A percentile compares a stretch with the other conserved stretches of the same genome.
Evolutionary conservation across 345 rosid species (phyloP).

Genomic region (Heritiera littoralis): DNA sequence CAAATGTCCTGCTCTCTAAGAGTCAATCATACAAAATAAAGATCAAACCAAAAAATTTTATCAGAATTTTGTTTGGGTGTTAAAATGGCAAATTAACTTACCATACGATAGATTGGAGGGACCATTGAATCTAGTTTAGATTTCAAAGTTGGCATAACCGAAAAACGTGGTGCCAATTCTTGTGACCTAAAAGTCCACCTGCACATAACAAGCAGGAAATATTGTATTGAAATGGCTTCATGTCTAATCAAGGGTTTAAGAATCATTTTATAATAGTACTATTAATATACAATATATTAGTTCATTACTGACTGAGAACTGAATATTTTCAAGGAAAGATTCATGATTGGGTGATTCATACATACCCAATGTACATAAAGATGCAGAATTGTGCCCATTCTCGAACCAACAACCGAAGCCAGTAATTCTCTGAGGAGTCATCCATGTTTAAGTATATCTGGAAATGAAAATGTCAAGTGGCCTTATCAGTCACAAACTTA

Average conservation of each 20-base stretch:
- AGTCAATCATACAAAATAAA: not conserved
- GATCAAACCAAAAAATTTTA: not conserved
- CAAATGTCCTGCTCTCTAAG: not conserved
- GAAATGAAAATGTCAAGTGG: constrained; percentile 21
- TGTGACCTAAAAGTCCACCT: constrained; percentile 97
- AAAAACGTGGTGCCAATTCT: constrained; percentile 74
- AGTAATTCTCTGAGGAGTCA: constrained; percentile 64
- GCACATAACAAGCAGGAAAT: constrained; percentile 15
- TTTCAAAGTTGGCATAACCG: constrained; percentile 76
- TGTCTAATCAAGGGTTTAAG: not conserved
- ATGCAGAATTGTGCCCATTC: constrained; percentile 92
- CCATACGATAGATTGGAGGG: constrained; percentile 83
- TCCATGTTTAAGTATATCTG: constrained; percentile 80
- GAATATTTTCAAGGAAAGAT: not conserved
- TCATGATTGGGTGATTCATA: not conserved
- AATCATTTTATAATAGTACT: not conserved
- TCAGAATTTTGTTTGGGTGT: not conserved
- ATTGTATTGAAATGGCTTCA: not conserved
- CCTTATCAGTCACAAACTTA: constrained; percentile 14
- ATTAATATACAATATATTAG: not conserved
- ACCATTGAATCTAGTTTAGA: constrained; percentile 44
- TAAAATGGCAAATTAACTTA: constrained; percentile 38
- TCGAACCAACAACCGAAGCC: constrained; percentile 78
- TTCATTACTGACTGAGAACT: not conserved
- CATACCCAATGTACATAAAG: constrained; percentile 84